These are phyloP conservation scores for Myxozyma mucilagina DNA, from an alignment of 805 yeast genomes.

Conservation along the genomic window DNA sequence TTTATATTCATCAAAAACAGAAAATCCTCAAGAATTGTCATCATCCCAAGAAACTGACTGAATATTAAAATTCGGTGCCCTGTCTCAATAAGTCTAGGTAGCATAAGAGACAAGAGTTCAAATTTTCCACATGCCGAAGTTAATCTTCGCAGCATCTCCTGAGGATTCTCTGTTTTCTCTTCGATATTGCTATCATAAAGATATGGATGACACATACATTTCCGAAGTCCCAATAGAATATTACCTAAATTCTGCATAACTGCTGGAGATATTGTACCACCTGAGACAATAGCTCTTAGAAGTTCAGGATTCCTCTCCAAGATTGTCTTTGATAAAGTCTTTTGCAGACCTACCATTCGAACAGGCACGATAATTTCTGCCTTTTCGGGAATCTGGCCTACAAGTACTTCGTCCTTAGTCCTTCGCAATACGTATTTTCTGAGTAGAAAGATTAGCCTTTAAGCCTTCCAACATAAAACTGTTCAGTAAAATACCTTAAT, in stretches of 20 bases:
- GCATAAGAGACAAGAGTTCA: constrained; percentile 61
- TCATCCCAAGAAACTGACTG: constrained; percentile 76
- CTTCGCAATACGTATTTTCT: constrained; percentile 85
- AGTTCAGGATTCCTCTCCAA: constrained; percentile 67
- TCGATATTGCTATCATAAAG: constrained; percentile 81
- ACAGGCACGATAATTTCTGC: constrained; percentile 81
- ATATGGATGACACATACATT: constrained; percentile 85
- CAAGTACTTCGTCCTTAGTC: constrained; percentile 72
- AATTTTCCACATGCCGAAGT: constrained; percentile 82
- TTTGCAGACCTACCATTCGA: constrained; percentile 62
- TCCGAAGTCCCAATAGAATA: constrained; percentile 77
- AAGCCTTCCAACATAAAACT: too few relatives aligned
- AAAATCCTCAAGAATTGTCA: constrained; percentile 80
- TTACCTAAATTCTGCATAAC: constrained; percentile 58
- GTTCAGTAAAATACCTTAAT: constrained; percentile 4
- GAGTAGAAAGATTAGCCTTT: constrained; percentile 34
- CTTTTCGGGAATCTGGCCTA: constrained; percentile 73
- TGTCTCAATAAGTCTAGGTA: constrained; percentile 43
- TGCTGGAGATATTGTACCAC: constrained; percentile 45
- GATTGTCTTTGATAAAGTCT: constrained; percentile 54
- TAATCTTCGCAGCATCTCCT: constrained; percentile 58
- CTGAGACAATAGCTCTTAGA: constrained; percentile 51
- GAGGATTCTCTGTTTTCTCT: constrained; percentile 58
- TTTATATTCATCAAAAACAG: constrained; percentile 51
- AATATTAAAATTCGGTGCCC: constrained; percentile 75